These are phyloP conservation scores for Pseudogymnoascus sp. DNA, from an alignment of 2,329 filamentous ascomycete genomes.

Conservation along the genomic window DNA sequence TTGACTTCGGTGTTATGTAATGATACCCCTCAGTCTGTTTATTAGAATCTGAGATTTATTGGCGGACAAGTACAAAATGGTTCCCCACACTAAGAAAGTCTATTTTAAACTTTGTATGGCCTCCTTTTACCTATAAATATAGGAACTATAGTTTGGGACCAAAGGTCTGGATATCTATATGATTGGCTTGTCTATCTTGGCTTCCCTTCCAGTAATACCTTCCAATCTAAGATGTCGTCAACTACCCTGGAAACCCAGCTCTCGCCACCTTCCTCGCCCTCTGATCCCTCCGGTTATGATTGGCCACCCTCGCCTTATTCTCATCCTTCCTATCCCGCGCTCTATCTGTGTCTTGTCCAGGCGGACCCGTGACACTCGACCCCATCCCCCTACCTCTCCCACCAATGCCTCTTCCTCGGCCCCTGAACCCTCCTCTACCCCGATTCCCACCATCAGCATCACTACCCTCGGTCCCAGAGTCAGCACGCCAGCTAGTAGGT, in stretches of 20 bases:
- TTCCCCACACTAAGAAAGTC: not conserved
- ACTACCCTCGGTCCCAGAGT: slow-evolving; percentile 44
- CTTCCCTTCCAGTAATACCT: not conserved
- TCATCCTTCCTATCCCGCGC: slow-evolving; percentile 72
- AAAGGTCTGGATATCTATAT: not conserved
- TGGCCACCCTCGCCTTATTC: slow-evolving; percentile 71
- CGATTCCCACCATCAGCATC: slow-evolving; percentile 38
- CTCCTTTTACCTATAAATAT: not conserved
- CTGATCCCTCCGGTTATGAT: slow-evolving; percentile 74
- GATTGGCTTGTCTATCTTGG: not conserved
- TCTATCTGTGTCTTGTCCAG: slow-evolving; percentile 58
- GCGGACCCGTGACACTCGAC: slow-evolving; percentile 53
- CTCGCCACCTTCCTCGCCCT: slow-evolving; percentile 58
- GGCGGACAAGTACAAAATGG: not conserved
- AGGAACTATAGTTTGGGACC: not conserved
- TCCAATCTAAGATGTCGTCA: not conserved
- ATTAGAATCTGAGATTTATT: too few species aligned
- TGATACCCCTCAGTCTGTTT: too few species aligned
- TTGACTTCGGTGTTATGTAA: too few species aligned
- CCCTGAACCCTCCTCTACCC: slow-evolving; percentile 32
- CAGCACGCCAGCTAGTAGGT: slow-evolving; percentile 56
- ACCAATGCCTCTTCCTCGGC: slow-evolving; percentile 41
- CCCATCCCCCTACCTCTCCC: slow-evolving; percentile 43
- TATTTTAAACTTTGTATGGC: not conserved
- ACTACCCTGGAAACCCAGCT: slow-evolving; percentile 33